These are phyloP conservation scores for Astrephomene gubernaculifera DNA, from an alignment of 139 green algal genomes.

Conservation along the genomic window DNA sequence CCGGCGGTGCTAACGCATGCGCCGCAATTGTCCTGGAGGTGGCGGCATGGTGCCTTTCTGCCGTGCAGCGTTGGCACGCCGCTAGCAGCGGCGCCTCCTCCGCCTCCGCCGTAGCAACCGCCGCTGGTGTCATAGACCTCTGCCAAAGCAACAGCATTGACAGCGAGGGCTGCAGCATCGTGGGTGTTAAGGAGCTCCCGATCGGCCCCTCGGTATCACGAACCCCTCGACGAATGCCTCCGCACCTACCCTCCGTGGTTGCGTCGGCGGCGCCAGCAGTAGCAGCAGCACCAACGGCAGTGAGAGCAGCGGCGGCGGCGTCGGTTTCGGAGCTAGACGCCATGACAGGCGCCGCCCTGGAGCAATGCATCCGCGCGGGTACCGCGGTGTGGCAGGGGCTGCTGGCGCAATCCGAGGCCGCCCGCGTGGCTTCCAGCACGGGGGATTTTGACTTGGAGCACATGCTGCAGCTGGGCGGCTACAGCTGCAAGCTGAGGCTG, in stretches of 20 bases:
- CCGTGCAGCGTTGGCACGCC: slow-evolving; percentile 4
- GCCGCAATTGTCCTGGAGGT: slow-evolving; percentile 34
- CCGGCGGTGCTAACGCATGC: slow-evolving; percentile 35
- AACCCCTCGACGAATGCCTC: background rate
- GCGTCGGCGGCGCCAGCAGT: slow-evolving; percentile 3
- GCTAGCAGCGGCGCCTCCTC: too few relatives aligned
- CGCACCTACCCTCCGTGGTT: too few relatives aligned
- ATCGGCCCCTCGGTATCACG: too few relatives aligned
- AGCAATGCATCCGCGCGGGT: slow-evolving; percentile 6
- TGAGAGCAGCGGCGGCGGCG: background rate
- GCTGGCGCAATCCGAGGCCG: background rate
- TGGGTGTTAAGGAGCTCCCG: too few relatives aligned
- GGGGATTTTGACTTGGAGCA: slow-evolving; percentile 44
- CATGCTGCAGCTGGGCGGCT: slow-evolving; percentile 35
- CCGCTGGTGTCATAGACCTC: too few relatives aligned
- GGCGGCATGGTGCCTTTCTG: slow-evolving; percentile 32
- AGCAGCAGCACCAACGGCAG: background rate
- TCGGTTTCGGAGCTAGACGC: background rate
- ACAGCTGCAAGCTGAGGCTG: slow-evolving; percentile 7
- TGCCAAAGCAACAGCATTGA: too few relatives aligned
- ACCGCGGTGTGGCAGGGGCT: slow-evolving; percentile 19
- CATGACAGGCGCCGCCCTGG: slow-evolving; percentile 1
- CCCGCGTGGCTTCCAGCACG: background rate
- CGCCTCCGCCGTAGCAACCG: background rate
- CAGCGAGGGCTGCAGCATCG: too few relatives aligned